Evolutionary conservation across 768 basidiomycete species (phyloP), one percentile per base, ranked within the genome.

Genomic region (Suillus americanus): DNA sequence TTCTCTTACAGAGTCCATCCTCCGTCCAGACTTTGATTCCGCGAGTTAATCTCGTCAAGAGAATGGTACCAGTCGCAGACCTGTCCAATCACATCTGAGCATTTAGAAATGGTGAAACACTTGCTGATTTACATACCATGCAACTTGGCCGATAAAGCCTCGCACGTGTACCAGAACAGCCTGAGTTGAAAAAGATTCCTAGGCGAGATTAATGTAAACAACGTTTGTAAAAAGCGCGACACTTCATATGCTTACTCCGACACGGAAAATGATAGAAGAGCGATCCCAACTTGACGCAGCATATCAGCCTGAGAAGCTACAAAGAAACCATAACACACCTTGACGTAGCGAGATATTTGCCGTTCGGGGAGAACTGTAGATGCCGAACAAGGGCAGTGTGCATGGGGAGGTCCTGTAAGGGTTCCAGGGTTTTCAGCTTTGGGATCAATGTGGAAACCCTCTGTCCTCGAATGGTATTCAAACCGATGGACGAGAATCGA

Each of bases 1-100:
- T 85, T 68, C 76, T 79, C 64, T 71, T 78, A 69, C 83, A 83
- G 53, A 85, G 82, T 51, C 85, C 84, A 23, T 82, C 79, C 83
- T 85, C 83, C 72, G 77, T 81, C 84, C 84, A 85, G 61, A 85
- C 75, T 70, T 86, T 86, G 64, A 85, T 75, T 51, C 78, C 79
- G 40, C 81, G 82, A 62, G 74, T 79, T 62, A 83, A 77, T 68
- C 83, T 82, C 37, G 84, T 83, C 53, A 85, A 74, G 53, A 85
- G 73, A 25, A 75, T 64, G 61, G 66, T 74, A 28, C 85, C 82
- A 48, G 75, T 80, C 5, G 84, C 85, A 50, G 83, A 83, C 83
- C 82, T 82, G 55, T 63, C 37, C 64, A 62, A 25, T 48, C n/a
- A 25, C 43, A 38, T 40, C 28, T 70, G 20, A 66, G 67, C 20